Evolutionary conservation across 2,329 filamentous ascomycete genomes (phyloP).

Genomic region (Fusarium sp.): DNA sequence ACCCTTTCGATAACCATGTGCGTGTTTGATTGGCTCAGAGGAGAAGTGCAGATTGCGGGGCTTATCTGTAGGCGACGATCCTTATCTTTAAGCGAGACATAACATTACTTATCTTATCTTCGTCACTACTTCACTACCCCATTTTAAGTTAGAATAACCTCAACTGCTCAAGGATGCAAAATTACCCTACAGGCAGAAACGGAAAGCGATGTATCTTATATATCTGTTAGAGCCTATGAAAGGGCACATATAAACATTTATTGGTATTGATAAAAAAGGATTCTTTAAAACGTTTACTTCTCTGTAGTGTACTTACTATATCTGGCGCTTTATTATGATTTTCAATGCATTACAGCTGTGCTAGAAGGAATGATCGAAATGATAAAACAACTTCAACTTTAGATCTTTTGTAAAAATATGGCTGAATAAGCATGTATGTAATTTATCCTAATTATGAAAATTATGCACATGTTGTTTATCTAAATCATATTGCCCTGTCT

Average conservation of each 20-base stretch:
- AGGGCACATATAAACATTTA: rapidly evolving
- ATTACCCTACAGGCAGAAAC: background rate
- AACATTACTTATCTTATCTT: background rate
- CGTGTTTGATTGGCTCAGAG: background rate
- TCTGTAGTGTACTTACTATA: background rate
- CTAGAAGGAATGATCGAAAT: no score
- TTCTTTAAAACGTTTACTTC: no score
- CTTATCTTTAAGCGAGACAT: background rate
- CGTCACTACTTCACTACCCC: rapidly evolving
- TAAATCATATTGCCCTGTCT: background rate
- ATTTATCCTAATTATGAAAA: rapidly evolving
- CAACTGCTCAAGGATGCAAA: rapidly evolving
- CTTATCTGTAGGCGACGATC: background rate
- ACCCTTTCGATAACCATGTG: background rate
- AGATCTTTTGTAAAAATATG: no score
- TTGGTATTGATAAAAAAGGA: background rate
- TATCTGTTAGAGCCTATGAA: rapidly evolving
- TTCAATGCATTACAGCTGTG: no score
- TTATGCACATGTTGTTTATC: rapidly evolving
- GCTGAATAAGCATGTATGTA: rapidly evolving
- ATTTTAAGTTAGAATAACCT: rapidly evolving
- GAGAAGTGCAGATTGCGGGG: background rate
- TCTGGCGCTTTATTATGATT: background rate
- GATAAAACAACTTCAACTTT: no score
- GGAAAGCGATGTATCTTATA: rapidly evolving